Evolutionary conservation across 208 protist genomes (phyloP).

Genomic region (Herpetomonas tarakana): DNA sequence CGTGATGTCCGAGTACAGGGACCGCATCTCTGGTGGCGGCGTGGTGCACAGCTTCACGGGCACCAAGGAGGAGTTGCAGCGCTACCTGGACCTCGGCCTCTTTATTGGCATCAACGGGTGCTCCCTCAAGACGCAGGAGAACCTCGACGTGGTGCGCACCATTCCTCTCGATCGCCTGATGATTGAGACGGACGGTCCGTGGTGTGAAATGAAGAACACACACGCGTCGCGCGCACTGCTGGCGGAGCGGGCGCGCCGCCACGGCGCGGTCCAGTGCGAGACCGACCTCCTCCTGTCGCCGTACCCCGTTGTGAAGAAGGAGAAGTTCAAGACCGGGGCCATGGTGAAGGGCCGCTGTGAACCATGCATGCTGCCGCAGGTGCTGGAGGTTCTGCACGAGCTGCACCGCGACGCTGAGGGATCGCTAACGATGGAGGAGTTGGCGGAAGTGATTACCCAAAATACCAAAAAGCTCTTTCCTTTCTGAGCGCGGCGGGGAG

Average conservation of each 20-base stretch:
- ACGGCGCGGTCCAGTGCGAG: conserved; percentile 12
- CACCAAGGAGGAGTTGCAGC: conserved; percentile 62
- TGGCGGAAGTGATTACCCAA: conserved; percentile 35
- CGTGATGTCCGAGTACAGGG: conserved; percentile 42
- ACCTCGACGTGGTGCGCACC: conserved; percentile 68
- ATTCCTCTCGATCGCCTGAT: conserved; percentile 89
- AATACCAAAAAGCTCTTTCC: conserved; percentile 68
- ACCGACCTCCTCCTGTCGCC: conserved; percentile 34
- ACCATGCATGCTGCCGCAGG: conserved; percentile 54
- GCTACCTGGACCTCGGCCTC: conserved; percentile 73
- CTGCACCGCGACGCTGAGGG: conserved; percentile 39
- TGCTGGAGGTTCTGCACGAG: conserved; percentile 69
- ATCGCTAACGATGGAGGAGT: conserved; percentile 28
- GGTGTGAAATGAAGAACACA: conserved; percentile 91
- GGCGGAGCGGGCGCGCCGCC: conserved; percentile 6
- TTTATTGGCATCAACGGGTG: conserved; percentile 96
- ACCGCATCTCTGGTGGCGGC: conserved; percentile 43
- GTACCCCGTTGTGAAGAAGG: conserved; percentile 50
- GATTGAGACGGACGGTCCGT: conserved; percentile 96
- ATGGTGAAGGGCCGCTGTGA: conserved; percentile 73
- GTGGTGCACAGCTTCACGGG: conserved; percentile 97
- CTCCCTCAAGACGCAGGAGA: conserved; percentile 92
- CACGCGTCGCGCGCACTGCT: conserved; percentile 75
- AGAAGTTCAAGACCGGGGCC: conserved; percentile 61
- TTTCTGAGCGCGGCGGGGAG: conserved; percentile 17